These are phyloP conservation scores for Phlebiopsis flavidoalba DNA, from an alignment of 768 basidiomycete genomes.

Conservation along the genomic window DNA sequence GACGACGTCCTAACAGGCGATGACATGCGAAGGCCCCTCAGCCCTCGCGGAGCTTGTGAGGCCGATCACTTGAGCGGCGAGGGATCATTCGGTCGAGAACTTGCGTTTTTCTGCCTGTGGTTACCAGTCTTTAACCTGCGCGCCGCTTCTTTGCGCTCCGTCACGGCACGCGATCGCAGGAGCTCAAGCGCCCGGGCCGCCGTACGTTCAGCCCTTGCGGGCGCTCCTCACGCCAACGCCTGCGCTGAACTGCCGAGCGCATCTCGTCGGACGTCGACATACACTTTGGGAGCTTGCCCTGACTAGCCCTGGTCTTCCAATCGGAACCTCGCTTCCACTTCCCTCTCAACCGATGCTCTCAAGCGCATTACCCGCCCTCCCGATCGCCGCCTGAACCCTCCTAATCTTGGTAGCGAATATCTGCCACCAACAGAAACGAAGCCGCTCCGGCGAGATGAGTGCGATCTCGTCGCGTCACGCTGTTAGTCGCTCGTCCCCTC, in stretches of 20 bases:
- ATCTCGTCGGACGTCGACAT: neutral
- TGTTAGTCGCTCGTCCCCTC: constrained; percentile 20
- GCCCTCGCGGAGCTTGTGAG: constrained; percentile 28
- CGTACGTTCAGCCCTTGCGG: too few species aligned
- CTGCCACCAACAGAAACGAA: neutral
- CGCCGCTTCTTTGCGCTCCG: constrained; percentile 28
- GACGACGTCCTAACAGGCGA: constrained; percentile 34
- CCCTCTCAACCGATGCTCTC: constrained; percentile 2
- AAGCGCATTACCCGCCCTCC: neutral
- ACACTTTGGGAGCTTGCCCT: neutral
- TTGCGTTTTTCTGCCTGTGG: constrained; percentile 29
- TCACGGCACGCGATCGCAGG: constrained; percentile 8
- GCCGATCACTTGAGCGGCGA: constrained; percentile 19
- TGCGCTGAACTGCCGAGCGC: constrained; percentile 10
- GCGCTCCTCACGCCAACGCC: constrained; percentile 9
- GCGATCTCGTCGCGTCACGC: constrained; percentile 19
- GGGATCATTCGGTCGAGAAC: constrained; percentile 24
- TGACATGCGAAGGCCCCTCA: constrained; percentile 35
- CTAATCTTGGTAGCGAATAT: neutral
- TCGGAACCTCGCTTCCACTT: too few species aligned
- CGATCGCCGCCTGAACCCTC: neutral
- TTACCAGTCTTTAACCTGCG: constrained; percentile 35
- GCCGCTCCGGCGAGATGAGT: constrained; percentile 24
- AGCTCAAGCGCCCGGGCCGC: constrained; percentile 11
- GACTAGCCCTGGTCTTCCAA: too few species aligned